Conservation (phyloP, 371 early-diverging fungal genomes). For the Mucor sp. region DNA sequence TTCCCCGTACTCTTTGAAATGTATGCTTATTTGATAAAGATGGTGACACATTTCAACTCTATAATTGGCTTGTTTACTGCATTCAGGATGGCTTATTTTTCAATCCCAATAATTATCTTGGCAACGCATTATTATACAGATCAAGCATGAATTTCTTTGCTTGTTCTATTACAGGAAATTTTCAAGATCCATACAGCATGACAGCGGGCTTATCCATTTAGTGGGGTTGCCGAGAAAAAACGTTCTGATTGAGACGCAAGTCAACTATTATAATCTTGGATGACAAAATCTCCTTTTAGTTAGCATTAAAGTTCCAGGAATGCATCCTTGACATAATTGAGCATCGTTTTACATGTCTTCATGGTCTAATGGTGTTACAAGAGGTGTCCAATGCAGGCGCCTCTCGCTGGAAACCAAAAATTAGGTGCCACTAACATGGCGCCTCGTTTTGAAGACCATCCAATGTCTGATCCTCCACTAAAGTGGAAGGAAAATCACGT, state of each 20-base stretch:
- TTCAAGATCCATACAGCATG: background rate
- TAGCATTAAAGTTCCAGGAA: background rate
- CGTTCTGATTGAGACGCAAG: background rate
- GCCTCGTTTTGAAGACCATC: background rate
- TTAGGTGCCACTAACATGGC: background rate
- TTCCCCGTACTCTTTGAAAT: background rate
- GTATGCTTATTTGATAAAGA: background rate
- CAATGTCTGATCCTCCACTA: background rate
- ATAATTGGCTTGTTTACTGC: background rate
- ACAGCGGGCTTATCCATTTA: background rate
- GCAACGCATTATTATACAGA: background rate
- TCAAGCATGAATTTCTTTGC: background rate
- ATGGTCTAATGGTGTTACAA: background rate
- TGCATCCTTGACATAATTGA: background rate
- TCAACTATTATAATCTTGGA: background rate
- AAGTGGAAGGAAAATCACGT: background rate
- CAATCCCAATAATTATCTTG: background rate
- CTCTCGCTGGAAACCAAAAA: background rate
- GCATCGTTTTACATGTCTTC: background rate
- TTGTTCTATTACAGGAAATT: background rate
- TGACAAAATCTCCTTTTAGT: background rate
- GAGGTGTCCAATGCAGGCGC: background rate
- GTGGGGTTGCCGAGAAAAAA: background rate
- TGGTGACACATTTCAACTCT: background rate
- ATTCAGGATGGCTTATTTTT: background rate